Percentiles rank a stretch among this genome's conserved stretches.
Evolutionary conservation across 164 flowering plant genomes (phyloP).

Genomic region (Stephania japonica): DNA sequence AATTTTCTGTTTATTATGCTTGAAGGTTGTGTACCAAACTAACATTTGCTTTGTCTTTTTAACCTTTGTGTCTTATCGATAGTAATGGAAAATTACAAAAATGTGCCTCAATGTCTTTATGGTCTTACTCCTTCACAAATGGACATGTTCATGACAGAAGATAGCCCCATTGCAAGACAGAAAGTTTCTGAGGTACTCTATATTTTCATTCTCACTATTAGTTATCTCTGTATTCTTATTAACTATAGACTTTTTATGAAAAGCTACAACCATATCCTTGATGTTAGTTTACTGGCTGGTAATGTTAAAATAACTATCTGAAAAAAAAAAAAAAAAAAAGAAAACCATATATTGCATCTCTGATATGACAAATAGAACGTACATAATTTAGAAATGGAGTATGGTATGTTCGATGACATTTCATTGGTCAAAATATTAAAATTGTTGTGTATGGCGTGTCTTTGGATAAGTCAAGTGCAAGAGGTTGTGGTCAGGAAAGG

Average conservation of each 20-base stretch:
- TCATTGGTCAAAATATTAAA: not conserved
- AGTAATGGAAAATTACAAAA: slow-evolving; percentile 90
- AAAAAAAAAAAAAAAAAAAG: too few species aligned
- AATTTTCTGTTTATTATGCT: not conserved
- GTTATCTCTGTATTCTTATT: too few species aligned
- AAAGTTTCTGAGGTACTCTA: slow-evolving; percentile 62
- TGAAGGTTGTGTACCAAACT: not conserved
- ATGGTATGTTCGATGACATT: not conserved
- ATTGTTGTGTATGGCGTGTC: not conserved
- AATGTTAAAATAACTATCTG: too few species aligned
- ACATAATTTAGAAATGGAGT: too few species aligned
- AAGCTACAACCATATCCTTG: too few species aligned
- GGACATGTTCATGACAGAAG: slow-evolving; percentile 92
- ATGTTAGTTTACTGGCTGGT: too few species aligned
- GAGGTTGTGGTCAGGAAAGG: not conserved
- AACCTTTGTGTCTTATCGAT: slow-evolving; percentile 16
- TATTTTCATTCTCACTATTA: not conserved
- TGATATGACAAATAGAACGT: too few species aligned
- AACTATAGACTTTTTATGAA: too few species aligned
- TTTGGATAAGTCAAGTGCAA: not conserved
- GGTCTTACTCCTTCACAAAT: slow-evolving; percentile 81
- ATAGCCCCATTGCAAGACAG: slow-evolving; percentile 60
- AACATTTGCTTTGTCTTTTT: not conserved
- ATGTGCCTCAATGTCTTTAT: slow-evolving; percentile 57
- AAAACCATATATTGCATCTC: too few species aligned